Evolutionary conservation across 2,329 filamentous ascomycete genomes (phyloP).

Genomic region (Colletotrichum limetticola): DNA sequence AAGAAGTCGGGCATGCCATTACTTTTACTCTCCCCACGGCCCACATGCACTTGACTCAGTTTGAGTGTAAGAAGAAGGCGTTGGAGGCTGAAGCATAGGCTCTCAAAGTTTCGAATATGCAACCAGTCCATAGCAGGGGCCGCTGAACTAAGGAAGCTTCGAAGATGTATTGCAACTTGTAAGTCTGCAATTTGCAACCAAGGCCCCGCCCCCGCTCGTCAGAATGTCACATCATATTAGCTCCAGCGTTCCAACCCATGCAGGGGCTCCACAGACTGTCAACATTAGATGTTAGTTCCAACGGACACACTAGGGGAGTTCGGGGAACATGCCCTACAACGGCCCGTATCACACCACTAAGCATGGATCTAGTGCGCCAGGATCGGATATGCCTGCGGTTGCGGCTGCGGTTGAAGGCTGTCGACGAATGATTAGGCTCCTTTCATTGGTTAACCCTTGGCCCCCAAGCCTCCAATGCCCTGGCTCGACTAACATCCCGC

Average conservation of each 20-base stretch:
- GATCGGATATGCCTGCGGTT: background rate
- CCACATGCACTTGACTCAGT: no score
- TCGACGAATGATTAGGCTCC: slow-evolving; percentile 12
- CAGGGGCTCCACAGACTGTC: slow-evolving; percentile 5
- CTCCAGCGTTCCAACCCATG: slow-evolving; percentile 9
- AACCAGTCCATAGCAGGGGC: background rate
- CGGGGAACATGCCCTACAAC: slow-evolving; percentile 11
- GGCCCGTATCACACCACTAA: slow-evolving; percentile 13
- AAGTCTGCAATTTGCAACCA: background rate
- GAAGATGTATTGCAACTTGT: slow-evolving; percentile 1
- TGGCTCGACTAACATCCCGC: background rate
- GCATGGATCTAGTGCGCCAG: background rate
- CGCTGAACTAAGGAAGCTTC: slow-evolving; percentile 8
- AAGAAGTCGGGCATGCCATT: no score
- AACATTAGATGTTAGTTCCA: background rate
- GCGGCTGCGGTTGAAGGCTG: slow-evolving; percentile 11
- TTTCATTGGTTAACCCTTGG: background rate
- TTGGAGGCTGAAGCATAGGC: no score
- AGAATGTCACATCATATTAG: slow-evolving; percentile 6
- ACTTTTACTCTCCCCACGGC: no score
- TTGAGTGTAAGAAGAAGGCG: no score
- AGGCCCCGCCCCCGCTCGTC: background rate
- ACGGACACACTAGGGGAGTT: background rate
- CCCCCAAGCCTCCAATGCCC: background rate
- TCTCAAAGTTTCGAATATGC: background rate